Conservation (phyloP, 2,329 filamentous ascomycete genomes). For the Pestalotiopsis fici region DNA sequence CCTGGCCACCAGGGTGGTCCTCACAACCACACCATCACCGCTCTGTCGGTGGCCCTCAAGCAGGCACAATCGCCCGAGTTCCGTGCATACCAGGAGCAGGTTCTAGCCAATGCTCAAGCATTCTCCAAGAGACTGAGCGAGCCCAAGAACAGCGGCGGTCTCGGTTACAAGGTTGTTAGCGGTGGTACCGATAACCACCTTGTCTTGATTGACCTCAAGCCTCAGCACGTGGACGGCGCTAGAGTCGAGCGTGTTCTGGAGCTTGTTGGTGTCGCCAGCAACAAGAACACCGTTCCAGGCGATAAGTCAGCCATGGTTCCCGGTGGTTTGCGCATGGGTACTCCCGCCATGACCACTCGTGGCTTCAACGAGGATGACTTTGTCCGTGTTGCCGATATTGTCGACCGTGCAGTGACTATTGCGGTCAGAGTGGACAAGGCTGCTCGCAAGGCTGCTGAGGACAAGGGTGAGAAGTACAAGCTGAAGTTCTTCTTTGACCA, state of each 20-base stretch:
- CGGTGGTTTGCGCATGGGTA: slow-evolving; percentile 90
- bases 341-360: slow-evolving; percentile 95
- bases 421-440: slow-evolving; percentile 75
- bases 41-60: slow-evolving; percentile 89
- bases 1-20: slow-evolving; percentile 97
- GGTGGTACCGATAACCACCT: slow-evolving; percentile 98
- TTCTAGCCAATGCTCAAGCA: slow-evolving; percentile 87
- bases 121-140: slow-evolving; percentile 70
- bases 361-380: slow-evolving; percentile 93
- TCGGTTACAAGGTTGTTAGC: slow-evolving; percentile 87
- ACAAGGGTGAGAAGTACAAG: slow-evolving; percentile 66
- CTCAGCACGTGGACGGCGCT: slow-evolving; percentile 82
- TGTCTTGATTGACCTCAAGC: slow-evolving; percentile 88
- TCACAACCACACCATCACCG: slow-evolving; percentile 98
- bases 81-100: slow-evolving; percentile 86
- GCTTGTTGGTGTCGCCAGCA: slow-evolving; percentile 92
- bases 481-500: slow-evolving; percentile 70
- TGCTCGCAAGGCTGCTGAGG: slow-evolving; percentile 68
- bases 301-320: slow-evolving; percentile 93
- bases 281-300: slow-evolving; percentile 98
- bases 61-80: slow-evolving; percentile 90
- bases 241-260: slow-evolving; percentile 89
- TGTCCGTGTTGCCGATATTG: slow-evolving; percentile 79
- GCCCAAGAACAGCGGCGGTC: slow-evolving; percentile 71
- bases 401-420: slow-evolving; percentile 80